Evolutionary conservation across 2,329 filamentous ascomycete genomes (phyloP).

Genomic region (Pyrenochaeta sp.): DNA sequence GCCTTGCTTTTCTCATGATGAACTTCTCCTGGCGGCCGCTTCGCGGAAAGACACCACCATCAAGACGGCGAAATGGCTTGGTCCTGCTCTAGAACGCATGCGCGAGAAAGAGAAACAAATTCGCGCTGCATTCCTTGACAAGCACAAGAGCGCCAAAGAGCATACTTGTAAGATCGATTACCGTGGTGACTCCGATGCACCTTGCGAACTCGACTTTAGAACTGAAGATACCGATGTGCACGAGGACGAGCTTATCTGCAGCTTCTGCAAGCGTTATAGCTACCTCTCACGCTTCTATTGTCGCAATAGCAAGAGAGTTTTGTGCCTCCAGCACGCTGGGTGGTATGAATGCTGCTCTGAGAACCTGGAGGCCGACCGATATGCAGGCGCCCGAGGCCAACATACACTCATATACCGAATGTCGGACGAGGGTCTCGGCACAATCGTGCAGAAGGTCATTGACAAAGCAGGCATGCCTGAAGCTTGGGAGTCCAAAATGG

Average conservation of each 20-base stretch:
- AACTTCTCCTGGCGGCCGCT: slow-evolving; percentile 89
- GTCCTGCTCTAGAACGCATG: slow-evolving; percentile 82
- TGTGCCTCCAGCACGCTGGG: slow-evolving; percentile 85
- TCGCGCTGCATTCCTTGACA: slow-evolving; percentile 71
- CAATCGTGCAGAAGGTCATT: slow-evolving; percentile 75
- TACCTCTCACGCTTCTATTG: slow-evolving; percentile 93
- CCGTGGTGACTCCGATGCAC: slow-evolving; percentile 51
- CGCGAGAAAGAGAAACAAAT: slow-evolving; percentile 74
- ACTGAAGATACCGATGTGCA: slow-evolving; percentile 72
- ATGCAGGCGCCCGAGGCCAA: slow-evolving; percentile 60
- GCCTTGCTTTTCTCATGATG: slow-evolving; percentile 97
- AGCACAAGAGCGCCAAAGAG: slow-evolving; percentile 61
- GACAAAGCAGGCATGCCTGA: slow-evolving; percentile 89
- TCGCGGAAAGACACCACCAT: slow-evolving; percentile 77
- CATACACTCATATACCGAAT: slow-evolving; percentile 82
- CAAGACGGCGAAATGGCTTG: slow-evolving; percentile 93
- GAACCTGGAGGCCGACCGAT: slow-evolving; percentile 69
- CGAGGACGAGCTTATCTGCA: slow-evolving; percentile 92
- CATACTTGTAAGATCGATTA: slow-evolving; percentile 58
- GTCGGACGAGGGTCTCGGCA: slow-evolving; percentile 72
- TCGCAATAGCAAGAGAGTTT: slow-evolving; percentile 76
- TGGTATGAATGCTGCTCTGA: slow-evolving; percentile 78
- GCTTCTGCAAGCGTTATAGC: slow-evolving; percentile 88
- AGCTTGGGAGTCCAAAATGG: slow-evolving; percentile 88
- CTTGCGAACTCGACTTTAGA: slow-evolving; percentile 40